phyloP scores from a whole-genome alignment of 2,329 filamentous ascomycete species.

The Albifimbria verrucaria region DNA sequence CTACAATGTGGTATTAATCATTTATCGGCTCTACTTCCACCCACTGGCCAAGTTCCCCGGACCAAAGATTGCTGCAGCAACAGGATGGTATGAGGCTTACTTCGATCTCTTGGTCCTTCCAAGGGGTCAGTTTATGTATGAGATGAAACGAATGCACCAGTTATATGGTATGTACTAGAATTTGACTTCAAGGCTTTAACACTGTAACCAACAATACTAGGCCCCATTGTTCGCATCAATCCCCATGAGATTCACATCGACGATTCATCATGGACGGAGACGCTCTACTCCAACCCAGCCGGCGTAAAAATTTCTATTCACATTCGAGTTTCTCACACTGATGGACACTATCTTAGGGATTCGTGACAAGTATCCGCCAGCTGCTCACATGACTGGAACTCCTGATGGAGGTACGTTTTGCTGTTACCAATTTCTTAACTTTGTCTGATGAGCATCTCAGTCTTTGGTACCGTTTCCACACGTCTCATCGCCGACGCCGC shows the following conservation, averaged over 20 bases:
- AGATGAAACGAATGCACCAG: neutral
- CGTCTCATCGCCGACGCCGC: constrained; percentile 3
- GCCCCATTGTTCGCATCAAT: neutral
- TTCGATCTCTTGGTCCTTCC: constrained; percentile 4
- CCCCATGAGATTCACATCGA: neutral
- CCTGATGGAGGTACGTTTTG: constrained; percentile 1
- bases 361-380: constrained; percentile 4
- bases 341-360: neutral
- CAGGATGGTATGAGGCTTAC: constrained; percentile 6
- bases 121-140: neutral
- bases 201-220: neutral
- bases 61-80: constrained; percentile 10
- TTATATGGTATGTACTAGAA: neutral
- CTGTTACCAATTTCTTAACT: neutral
- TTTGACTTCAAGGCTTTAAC: neutral
- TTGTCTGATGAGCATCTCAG: neutral
- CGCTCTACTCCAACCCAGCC: neutral
- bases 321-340: too few relatives aligned
- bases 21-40: constrained; percentile 9
- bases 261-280: neutral
- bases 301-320: too few relatives aligned
- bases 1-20: neutral
- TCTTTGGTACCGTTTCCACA: constrained; percentile 2
- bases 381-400: constrained; percentile 2
- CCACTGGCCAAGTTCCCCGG: constrained; percentile 11